These are phyloP conservation scores for Quercus robur DNA, from an alignment of 306 rosid genomes.

Conservation along the genomic window DNA sequence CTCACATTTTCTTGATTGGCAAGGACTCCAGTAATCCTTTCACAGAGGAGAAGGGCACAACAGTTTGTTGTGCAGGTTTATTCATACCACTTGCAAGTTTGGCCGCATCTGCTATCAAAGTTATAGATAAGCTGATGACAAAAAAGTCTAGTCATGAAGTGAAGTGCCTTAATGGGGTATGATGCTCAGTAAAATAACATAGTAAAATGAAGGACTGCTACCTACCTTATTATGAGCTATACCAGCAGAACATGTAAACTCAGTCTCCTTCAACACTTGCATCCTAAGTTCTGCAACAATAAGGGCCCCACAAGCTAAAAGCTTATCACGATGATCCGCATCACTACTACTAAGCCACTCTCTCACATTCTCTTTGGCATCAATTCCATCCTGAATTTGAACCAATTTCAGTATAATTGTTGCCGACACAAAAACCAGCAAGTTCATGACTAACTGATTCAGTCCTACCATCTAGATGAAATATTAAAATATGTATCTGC, in stretches of 20 bases:
- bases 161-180: not conserved
- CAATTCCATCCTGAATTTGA: slow-evolving; percentile 54
- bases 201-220: slow-evolving; percentile 4
- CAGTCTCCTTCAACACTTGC: slow-evolving; percentile 84
- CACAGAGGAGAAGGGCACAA: slow-evolving; percentile 83
- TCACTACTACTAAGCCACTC: slow-evolving; percentile 64
- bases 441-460: not conserved
- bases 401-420: slow-evolving; percentile 23
- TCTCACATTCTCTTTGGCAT: slow-evolving; percentile 57
- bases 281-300: slow-evolving; percentile 88
- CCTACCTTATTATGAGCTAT: slow-evolving; percentile 94
- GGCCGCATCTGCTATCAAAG: slow-evolving; percentile 73
- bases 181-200: not conserved
- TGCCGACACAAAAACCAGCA: not conserved
- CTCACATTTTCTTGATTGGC: slow-evolving; percentile 93
- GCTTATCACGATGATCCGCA: slow-evolving; percentile 73
- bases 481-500: not conserved
- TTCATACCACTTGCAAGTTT: slow-evolving; percentile 94
- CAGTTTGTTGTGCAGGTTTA: slow-evolving; percentile 96
- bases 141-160: slow-evolving; percentile 4
- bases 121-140: slow-evolving; percentile 1
- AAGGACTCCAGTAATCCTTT: slow-evolving; percentile 73
- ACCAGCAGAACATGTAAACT: slow-evolving; percentile 97
- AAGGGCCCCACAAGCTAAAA: slow-evolving; percentile 87
- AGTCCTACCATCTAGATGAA: not conserved